A percentile compares a stretch with the other conserved stretches of the same genome.
These are phyloP conservation scores for Fennellomyces sp. DNA, from an alignment of 371 early-diverging fungal species.

Conservation along the genomic window DNA sequence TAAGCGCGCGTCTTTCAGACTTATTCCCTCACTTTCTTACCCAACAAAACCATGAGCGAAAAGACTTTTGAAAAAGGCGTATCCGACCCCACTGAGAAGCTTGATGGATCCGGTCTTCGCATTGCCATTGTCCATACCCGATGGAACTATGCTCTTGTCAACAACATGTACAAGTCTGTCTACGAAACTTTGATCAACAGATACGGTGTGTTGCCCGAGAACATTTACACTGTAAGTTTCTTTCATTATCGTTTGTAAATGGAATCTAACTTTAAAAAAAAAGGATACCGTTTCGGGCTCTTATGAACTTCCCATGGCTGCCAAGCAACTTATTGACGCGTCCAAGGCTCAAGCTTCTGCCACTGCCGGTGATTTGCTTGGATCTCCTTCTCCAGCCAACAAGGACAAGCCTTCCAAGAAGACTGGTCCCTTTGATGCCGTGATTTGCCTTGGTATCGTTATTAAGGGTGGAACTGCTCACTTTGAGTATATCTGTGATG, in stretches of 20 bases:
- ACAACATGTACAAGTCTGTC: conserved; percentile 79
- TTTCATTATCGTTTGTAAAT: not conserved
- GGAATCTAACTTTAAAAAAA: too few species aligned
- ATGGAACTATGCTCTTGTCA: conserved; percentile 89
- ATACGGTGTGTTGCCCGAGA: conserved; percentile 68
- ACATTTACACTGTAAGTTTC: conserved; percentile 67
- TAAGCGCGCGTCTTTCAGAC: too few species aligned
- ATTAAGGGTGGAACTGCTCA: conserved; percentile 98
- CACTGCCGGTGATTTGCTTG: conserved; percentile 58
- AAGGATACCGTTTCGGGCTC: conserved; percentile 87
- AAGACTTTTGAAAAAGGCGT: conserved; percentile 75
- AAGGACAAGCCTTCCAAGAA: conserved; percentile 31
- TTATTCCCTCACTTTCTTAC: too few species aligned
- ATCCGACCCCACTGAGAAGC: conserved; percentile 49
- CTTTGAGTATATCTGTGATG: conserved; percentile 96
- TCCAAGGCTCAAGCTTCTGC: conserved; percentile 62
- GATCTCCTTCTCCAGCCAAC: conserved; percentile 37
- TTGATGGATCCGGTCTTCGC: conserved; percentile 75
- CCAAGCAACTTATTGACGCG: conserved; percentile 73
- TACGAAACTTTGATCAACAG: conserved; percentile 62
- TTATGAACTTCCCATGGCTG: conserved; percentile 94
- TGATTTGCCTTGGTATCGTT: conserved; percentile 93
- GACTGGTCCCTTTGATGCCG: conserved; percentile 78
- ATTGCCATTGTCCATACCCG: conserved; percentile 90
- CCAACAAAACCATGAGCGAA: conserved; percentile 24